Percentiles rank a stretch among this genome's conserved stretches.
phyloP scores from a whole-genome alignment of 495 filamentous ascomycete species.

The Podospora didyma region DNA sequence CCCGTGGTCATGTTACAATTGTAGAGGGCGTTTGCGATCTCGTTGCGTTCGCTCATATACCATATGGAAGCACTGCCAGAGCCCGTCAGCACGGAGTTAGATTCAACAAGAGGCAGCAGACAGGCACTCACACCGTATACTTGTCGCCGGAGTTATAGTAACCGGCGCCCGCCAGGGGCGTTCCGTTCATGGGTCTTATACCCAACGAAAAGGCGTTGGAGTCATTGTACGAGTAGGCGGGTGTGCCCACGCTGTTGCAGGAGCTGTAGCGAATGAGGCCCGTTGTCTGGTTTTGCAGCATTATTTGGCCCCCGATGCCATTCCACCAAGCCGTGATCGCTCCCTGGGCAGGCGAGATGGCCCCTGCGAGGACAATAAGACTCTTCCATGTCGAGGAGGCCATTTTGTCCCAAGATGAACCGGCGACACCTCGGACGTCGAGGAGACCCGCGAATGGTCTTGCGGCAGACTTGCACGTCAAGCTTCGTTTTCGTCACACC shows the following conservation, averaged over 20 bases:
- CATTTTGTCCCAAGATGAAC: not conserved
- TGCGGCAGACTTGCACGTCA: not conserved
- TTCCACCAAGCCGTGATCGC: constrained; percentile 31
- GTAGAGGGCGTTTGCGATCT: constrained; percentile 24
- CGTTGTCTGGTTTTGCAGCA: constrained; percentile 31
- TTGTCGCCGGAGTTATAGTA: constrained; percentile 17
- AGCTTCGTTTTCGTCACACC: not conserved
- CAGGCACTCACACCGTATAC: constrained; percentile 16
- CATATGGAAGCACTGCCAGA: constrained; percentile 27
- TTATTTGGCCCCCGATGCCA: constrained; percentile 26
- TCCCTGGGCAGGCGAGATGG: constrained; percentile 18
- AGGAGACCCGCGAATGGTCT: not conserved
- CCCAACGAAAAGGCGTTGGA: constrained; percentile 17
- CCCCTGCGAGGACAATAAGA: constrained; percentile 21
- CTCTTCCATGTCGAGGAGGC: not conserved
- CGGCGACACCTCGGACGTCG: not conserved
- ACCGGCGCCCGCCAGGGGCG: constrained; percentile 32
- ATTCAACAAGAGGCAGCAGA: not conserved
- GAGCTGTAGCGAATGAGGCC: constrained; percentile 31
- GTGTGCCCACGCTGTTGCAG: constrained; percentile 26
- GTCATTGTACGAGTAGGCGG: constrained; percentile 25
- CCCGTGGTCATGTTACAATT: constrained; percentile 33
- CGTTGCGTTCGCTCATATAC: constrained; percentile 20
- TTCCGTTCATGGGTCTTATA: constrained; percentile 25
- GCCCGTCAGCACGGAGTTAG: not conserved